Base-by-base conservation (phyloP, 2,329 filamentous ascomycete species). In the Neocatenulostroma microsporum region DNA sequence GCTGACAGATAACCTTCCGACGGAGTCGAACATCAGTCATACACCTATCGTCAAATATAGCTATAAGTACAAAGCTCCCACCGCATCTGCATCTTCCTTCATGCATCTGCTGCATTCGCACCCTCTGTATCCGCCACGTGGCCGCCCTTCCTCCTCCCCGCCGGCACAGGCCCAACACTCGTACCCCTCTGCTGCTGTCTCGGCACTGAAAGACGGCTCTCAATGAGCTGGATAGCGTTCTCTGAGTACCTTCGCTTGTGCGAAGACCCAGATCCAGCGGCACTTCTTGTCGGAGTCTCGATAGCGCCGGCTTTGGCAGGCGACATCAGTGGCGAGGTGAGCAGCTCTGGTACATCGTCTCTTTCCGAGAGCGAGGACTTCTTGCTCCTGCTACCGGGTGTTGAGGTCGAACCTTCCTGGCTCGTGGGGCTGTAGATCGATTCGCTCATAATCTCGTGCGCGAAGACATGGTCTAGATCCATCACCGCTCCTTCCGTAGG, bases 181-280 rank as follows among this genome's bases (percentile, higher is more conserved):
- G 30, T 42, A 27, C 46, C 45, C 36, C 50, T 41, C 34, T 40
- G 40, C 17, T 33, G 26, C 25, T 20, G 31, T 31, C 30, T 34
- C 24, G 41, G 37, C 29, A 36, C 30, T 17, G 30, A 30, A 30
- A 48, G 29, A 24, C 46, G 40, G 35, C 41, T 46, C 35, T 50
- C 38, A 26, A 50, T 44, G 28, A 46, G 28, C 29, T 44, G 40
- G 30, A 53, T 43, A 5, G 51, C 49, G 39, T 50, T 49, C 24
- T 50, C 49, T 21, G 55, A 58, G 34, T 50, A 50, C 17, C 54
- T 45, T 30, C 51, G 45, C 38, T 45, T 46, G 33, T 48, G 48
- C 30, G 17, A n/a, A 20, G 18, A 9, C 6, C 31, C 11, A 17
- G 24, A 19, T 27, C 25, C 13, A 26, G 2, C 9, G 26, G 23